These are phyloP conservation scores for Citeromyces siamensis DNA, from an alignment of 1,139 yeast species.

Conservation along the genomic window DNA sequence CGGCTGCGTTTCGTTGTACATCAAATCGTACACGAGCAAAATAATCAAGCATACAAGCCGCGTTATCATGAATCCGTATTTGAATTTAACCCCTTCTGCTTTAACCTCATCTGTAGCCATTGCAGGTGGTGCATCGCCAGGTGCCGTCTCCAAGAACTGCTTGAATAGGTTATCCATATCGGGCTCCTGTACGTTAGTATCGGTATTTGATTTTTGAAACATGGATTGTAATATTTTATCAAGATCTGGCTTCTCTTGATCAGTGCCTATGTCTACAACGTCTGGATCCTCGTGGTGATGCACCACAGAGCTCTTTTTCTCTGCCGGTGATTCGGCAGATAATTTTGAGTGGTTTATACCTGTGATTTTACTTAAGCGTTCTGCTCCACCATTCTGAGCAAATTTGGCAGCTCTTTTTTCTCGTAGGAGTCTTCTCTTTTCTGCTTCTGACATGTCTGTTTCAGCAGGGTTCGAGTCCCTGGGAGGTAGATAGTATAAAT, in stretches of 20 bases:
- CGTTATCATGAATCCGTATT: slow-evolving; percentile 10
- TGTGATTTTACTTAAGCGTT: slow-evolving; percentile 39
- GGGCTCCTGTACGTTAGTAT: background rate
- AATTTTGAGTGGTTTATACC: slow-evolving; percentile 24
- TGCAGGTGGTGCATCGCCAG: slow-evolving; percentile 5
- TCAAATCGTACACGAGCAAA: slow-evolving; percentile 7
- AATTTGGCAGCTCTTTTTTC: slow-evolving; percentile 66
- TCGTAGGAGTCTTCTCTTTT: slow-evolving; percentile 46
- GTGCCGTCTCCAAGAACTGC: slow-evolving; percentile 4
- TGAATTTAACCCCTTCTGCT: slow-evolving; percentile 12
- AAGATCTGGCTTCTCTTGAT: slow-evolving; percentile 11
- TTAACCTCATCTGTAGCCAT: slow-evolving; percentile 10
- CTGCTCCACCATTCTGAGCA: slow-evolving; percentile 41
- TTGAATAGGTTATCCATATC: slow-evolving; percentile 5
- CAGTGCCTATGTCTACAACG: slow-evolving; percentile 8
- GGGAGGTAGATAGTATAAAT: too few species aligned
- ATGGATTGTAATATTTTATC: slow-evolving; percentile 13
- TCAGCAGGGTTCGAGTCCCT: too few species aligned
- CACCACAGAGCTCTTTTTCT: slow-evolving; percentile 6
- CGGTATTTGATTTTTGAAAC: slow-evolving; percentile 10
- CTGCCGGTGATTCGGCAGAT: slow-evolving; percentile 21
- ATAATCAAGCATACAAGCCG: slow-evolving; percentile 11
- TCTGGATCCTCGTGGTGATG: slow-evolving; percentile 7
- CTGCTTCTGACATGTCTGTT: slow-evolving; percentile 54
- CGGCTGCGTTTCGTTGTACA: background rate